Evolutionary conservation across 2,329 filamentous ascomycete species (phyloP), one percentile per base, ranked within the genome.

Genomic region (Madurella mycetomatis): DNA sequence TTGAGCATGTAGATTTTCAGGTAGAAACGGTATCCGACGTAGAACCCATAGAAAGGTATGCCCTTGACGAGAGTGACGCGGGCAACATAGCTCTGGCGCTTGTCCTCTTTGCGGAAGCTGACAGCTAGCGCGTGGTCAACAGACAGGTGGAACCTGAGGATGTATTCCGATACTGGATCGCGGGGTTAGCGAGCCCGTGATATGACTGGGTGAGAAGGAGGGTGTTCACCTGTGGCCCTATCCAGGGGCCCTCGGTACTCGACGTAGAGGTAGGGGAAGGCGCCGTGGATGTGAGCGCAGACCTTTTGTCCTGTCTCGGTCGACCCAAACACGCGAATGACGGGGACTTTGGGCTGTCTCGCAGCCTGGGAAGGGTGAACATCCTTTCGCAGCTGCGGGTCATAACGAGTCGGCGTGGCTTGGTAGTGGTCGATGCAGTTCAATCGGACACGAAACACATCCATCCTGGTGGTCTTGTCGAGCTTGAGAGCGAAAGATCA

Each of bases 361-460:
- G 78, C 74, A 56, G 80, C 72, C 64, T 85, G 79, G 17, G 79
- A 82, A 46, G 75, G 76, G 25, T 75, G 80, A 60, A 83, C 74
- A 68, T 83, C 81, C 62, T 83, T 84, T 58, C 86, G 83, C 60
- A 96, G 78, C 58, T 83, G 80, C 59, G 92, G 90, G 71, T 97
- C 92, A 69, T 94, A 86, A 62, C 80, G 79, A 48, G 90, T 88
- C 16, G 91, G 88, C 11, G 78, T 78, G 41, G 86, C 83, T 73
- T 96, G 91, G 70, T 97, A 99, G 70, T 94, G 86, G 72, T 99
- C 94, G 74, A 99, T 86, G 75, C 90, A 96, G 70, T 99, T 96
- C 67, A 99, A 77, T 64, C 92, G 88, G 68, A 99, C 85, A 64
- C 89, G 87, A 74, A 99, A 97, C 63, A 82, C 77, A 66, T 90